Conservation (phyloP, 129 eudicot species). For the Flaveria bidentis region DNA sequence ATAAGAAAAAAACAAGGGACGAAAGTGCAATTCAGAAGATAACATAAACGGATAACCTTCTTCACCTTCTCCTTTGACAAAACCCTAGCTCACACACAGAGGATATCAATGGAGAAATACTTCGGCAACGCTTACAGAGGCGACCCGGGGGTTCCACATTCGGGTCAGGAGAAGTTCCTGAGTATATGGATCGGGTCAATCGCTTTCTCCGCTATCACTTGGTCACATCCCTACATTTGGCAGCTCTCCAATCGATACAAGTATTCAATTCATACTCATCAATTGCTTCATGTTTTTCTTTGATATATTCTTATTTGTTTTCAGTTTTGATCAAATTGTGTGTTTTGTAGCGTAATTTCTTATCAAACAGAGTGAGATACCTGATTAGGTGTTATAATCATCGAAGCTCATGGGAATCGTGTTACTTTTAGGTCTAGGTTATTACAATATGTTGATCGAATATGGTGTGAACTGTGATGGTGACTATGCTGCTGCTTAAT, state of each 20-base stretch:
- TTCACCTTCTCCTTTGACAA: not conserved
- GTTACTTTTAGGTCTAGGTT: not conserved
- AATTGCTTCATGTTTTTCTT: not conserved
- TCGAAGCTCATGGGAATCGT: not conserved
- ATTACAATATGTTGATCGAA: not conserved
- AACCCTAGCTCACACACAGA: slow-evolving; percentile 24
- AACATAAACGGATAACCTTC: slow-evolving; percentile 34
- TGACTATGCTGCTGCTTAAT: not conserved
- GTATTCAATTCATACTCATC: slow-evolving; percentile 28
- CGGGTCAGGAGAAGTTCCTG: slow-evolving; percentile 49
- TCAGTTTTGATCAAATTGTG: not conserved
- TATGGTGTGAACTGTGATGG: not conserved
- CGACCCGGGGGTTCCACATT: slow-evolving; percentile 95
- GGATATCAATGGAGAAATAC: slow-evolving; percentile 71
- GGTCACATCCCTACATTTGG: slow-evolving; percentile 71
- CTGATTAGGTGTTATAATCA: slow-evolving; percentile 2
- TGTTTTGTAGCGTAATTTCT: too few species aligned
- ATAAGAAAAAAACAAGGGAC: slow-evolving; percentile 7
- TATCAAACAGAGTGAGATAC: not conserved
- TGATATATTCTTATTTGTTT: not conserved
- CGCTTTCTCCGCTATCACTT: slow-evolving; percentile 57
- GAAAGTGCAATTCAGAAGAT: slow-evolving; percentile 17
- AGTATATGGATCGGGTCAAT: slow-evolving; percentile 68
- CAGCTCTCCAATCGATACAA: slow-evolving; percentile 60
- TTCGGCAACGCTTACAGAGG: slow-evolving; percentile 91